Percentiles rank a stretch among this genome's conserved stretches.
Conservation (phyloP, 345 rosid species). For the Lepidium sativum region DNA sequence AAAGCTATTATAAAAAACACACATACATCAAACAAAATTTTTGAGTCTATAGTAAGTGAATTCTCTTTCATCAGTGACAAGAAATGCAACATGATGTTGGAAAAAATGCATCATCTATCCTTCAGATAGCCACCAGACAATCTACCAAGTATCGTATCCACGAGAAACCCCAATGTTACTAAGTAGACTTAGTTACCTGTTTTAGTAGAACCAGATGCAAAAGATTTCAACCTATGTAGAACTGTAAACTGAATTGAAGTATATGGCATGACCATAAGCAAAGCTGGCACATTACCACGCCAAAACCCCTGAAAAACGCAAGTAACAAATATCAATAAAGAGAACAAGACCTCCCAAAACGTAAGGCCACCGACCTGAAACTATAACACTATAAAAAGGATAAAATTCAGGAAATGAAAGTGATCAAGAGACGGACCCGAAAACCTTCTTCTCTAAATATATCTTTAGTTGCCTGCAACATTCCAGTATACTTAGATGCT, state of each 20-base stretch:
- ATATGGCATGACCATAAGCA: slow-evolving; percentile 98
- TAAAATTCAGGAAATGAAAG: background rate
- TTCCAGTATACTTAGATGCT: slow-evolving; percentile 83
- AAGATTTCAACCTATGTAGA: slow-evolving; percentile 64
- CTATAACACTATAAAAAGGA: too few species aligned
- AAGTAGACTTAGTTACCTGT: slow-evolving; percentile 40
- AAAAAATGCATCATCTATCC: background rate
- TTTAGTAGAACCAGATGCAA: slow-evolving; percentile 81
- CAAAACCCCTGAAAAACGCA: slow-evolving; percentile 72
- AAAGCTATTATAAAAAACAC: background rate
- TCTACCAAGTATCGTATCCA: background rate
- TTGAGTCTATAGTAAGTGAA: background rate
- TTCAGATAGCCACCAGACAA: background rate
- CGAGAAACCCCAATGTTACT: background rate
- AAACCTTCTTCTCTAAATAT: slow-evolving; percentile 93
- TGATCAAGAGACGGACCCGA: slow-evolving; percentile 37
- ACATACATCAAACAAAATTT: background rate
- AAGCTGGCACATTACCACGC: slow-evolving; percentile 99
- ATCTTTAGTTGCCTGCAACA: slow-evolving; percentile 83
- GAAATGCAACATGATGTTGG: background rate
- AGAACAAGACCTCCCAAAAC: background rate
- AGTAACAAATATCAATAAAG: slow-evolving; percentile 13
- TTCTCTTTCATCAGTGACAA: background rate
- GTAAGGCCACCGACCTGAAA: background rate
- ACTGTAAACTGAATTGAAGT: slow-evolving; percentile 90